Base-by-base conservation (phyloP, 169 alveolate genomes). In the Plasmodium gallinaceum region DNA sequence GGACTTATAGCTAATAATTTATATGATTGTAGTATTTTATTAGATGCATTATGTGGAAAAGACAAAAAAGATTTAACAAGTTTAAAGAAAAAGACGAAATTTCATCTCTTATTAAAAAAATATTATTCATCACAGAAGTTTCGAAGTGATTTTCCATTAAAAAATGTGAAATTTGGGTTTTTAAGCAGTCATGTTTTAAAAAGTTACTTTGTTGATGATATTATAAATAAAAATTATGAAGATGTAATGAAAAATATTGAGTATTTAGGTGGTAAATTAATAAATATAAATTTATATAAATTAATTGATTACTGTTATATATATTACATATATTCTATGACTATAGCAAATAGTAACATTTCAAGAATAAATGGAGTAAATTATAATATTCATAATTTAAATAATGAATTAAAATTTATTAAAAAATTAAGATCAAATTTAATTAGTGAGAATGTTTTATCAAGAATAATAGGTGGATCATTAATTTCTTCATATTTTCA, bases 401-500 rank as follows among this genome's bases (percentile, higher is more conserved):
- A 64, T 5, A 60, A 58, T 16, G 74, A 54, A 64, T 10, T 12
- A 0, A 65, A 78, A 22, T 78, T 64, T 32, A 60, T 78, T 39
- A 24, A 16, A 26, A 52, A 78, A 5, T 18, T 78, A 48, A 52
- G 89, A 46, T 78, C 89, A 51, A 64, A 37, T 78, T 26, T 78
- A 52, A 64, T 78, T 2, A 32, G 37, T 37, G 89, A 78, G 46
- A 48, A 78, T 39, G 89, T 78, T 16, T 58, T 57, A 54, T 16
- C 89, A 39, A 64, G 89, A n/a, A 78, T 78, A 26, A 78, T 78
- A 2, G 75, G 78, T 12, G 89, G 89, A 0, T 64, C 89, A 39
- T 62, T 78, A n/a, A 64, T 78, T 22, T 78, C 89, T 9, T 64
- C 89, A 0, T 16, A 42, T 22, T 78, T 78, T 20, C 78, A 64